Evolutionary conservation across 345 rosid species (phyloP).

Genomic region (Lagerstroemia speciosa): DNA sequence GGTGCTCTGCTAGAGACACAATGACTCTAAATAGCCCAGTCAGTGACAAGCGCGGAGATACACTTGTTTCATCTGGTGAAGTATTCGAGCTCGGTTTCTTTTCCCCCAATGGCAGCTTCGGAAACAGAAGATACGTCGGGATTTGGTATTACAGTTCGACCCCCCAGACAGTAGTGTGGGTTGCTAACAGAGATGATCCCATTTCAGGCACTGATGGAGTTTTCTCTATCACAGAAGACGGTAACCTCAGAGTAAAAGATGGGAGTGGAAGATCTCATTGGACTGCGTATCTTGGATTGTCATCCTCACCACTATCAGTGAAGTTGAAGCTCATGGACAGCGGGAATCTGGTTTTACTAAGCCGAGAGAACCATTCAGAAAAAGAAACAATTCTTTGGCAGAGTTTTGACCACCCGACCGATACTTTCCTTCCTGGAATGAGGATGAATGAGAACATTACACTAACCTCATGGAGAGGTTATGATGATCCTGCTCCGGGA

Average conservation of each 20-base stretch:
- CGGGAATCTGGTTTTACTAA: constrained; percentile 32
- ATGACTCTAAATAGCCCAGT: constrained; percentile 1
- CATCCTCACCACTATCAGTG: constrained; percentile 6
- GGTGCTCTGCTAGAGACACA: constrained; percentile 14
- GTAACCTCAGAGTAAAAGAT: constrained; percentile 26
- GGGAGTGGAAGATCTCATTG: constrained; percentile 22
- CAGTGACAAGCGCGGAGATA: constrained; percentile 3
- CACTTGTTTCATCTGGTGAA: constrained; percentile 17
- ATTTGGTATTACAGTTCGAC: constrained; percentile 39
- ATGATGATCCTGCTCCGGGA: constrained; percentile 50
- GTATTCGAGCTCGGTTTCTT: constrained; percentile 33
- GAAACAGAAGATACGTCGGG: constrained; percentile 34
- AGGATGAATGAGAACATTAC: constrained; percentile 24
- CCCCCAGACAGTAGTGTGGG: constrained; percentile 33
- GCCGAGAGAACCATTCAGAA: neutral
- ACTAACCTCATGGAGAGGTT: constrained; percentile 45
- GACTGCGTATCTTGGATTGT: constrained; percentile 17
- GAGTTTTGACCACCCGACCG: constrained; percentile 46
- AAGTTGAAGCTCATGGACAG: constrained; percentile 24
- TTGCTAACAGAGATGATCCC: constrained; percentile 41
- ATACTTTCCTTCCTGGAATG: constrained; percentile 60
- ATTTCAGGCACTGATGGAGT: constrained; percentile 19
- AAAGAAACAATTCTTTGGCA: constrained; percentile 25
- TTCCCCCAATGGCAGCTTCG: constrained; percentile 29
- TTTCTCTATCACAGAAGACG: constrained; percentile 21